Evolutionary conservation across 2,329 filamentous ascomycete genomes (phyloP).

Genomic region (Neofusicoccum ribis): DNA sequence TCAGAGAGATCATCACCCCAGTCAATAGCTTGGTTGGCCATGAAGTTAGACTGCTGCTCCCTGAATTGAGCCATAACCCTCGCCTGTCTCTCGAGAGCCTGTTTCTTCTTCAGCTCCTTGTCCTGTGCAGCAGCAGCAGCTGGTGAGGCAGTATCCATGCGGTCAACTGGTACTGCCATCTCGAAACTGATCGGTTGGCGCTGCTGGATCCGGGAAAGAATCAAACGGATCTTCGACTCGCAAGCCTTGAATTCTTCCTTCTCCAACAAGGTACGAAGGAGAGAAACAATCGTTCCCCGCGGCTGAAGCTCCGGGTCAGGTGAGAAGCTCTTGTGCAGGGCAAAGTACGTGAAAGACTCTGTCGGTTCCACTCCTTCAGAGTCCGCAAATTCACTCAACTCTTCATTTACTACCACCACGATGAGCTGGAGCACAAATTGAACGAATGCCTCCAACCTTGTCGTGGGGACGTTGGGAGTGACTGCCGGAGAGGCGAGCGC

Average conservation of each 20-base stretch:
- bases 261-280: constrained; percentile 55
- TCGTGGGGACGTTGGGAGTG: constrained; percentile 74
- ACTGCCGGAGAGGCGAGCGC: constrained; percentile 67
- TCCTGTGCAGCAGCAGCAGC: constrained; percentile 62
- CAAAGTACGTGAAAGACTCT: constrained; percentile 71
- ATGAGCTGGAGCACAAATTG: constrained; percentile 88
- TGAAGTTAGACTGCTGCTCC: constrained; percentile 92
- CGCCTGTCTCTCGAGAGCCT: constrained; percentile 84
- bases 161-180: constrained; percentile 68
- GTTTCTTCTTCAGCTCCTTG: constrained; percentile 84
- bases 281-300: constrained; percentile 51
- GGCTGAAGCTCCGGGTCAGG: constrained; percentile 27
- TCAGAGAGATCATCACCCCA: constrained; percentile 85
- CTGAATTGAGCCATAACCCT: constrained; percentile 98
- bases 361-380: constrained; percentile 46
- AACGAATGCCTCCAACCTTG: constrained; percentile 85
- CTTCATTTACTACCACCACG: constrained; percentile 82
- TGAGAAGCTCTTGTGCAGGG: constrained; percentile 64
- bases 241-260: constrained; percentile 79
- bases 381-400: constrained; percentile 57
- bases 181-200: constrained; percentile 75
- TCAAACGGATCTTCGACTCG: constrained; percentile 78
- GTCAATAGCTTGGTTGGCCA: constrained; percentile 84
- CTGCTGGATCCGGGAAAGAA: constrained; percentile 82
- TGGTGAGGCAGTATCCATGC: constrained; percentile 81